Conservation (phyloP, 2,329 filamentous ascomycete genomes). For the Tympanopsis confertula region DNA sequence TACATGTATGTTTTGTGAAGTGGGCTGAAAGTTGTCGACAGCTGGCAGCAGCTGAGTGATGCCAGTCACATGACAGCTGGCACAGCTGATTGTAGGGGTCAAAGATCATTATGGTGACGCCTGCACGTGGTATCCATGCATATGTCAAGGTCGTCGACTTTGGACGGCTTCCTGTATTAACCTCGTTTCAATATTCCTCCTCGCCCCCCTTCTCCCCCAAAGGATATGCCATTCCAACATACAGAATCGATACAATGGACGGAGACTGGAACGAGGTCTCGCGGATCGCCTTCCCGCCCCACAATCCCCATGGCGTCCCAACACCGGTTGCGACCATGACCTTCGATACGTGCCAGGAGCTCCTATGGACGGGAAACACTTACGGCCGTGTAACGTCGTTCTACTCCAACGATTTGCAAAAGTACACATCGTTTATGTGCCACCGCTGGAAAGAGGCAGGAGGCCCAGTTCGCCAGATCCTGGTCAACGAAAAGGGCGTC, state of each 20-base stretch:
- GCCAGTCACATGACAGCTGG: too few relatives aligned
- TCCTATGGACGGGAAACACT: constrained; percentile 52
- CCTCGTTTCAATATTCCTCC: too few relatives aligned
- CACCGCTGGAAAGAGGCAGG: constrained; percentile 29
- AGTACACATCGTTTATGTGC: constrained; percentile 53
- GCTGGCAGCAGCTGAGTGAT: too few relatives aligned
- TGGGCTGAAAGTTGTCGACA: too few relatives aligned
- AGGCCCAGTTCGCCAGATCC: constrained; percentile 48
- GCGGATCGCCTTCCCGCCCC: constrained; percentile 36
- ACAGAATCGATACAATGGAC: constrained; percentile 6
- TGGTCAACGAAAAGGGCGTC: constrained; percentile 55
- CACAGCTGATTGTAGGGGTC: too few relatives aligned
- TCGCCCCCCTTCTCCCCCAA: too few relatives aligned
- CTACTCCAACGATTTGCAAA: constrained; percentile 51
- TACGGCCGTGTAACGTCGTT: constrained; percentile 57
- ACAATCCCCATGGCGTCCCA: constrained; percentile 20
- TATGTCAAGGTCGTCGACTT: too few relatives aligned
- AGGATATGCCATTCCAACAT: too few relatives aligned
- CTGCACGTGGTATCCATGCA: too few relatives aligned
- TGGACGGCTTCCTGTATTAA: too few relatives aligned
- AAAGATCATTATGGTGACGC: too few relatives aligned
- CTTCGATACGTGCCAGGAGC: constrained; percentile 54
- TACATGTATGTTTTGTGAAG: too few relatives aligned
- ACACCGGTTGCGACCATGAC: constrained; percentile 46
- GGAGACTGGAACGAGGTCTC: constrained; percentile 18